Evolutionary conservation across 2,329 filamentous ascomycete genomes (phyloP).

Genomic region (Ascochyta koolunga): DNA sequence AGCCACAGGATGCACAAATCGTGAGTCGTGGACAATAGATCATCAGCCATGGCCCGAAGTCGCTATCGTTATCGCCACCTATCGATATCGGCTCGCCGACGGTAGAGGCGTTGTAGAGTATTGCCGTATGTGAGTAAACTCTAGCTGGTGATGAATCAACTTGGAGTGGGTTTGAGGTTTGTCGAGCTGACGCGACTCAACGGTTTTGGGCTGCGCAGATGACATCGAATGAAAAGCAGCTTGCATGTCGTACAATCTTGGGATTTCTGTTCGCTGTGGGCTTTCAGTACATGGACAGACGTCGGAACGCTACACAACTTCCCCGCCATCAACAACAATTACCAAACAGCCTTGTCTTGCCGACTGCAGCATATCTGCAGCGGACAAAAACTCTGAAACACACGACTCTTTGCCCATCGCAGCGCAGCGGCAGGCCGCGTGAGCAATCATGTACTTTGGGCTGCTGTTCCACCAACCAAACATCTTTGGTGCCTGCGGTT

Average conservation of each 20-base stretch:
- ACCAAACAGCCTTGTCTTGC: conserved; percentile 17
- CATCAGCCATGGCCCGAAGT: not conserved
- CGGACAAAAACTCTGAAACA: conserved; percentile 32
- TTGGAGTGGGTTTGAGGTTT: not conserved
- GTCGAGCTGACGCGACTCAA: conserved; percentile 1
- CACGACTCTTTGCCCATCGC: conserved; percentile 12
- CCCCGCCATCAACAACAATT: conserved; percentile 16
- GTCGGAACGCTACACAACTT: conserved; percentile 8
- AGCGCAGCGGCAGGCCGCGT: conserved; percentile 18
- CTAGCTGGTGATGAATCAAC: not conserved
- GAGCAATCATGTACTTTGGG: conserved; percentile 19
- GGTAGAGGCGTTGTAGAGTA: conserved; percentile 13
- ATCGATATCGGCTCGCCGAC: conserved; percentile 22
- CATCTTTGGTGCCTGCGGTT: conserved; percentile 2
- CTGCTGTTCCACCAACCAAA: conserved; percentile 30
- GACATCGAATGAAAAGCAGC: conserved; percentile 11
- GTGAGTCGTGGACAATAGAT: not conserved
- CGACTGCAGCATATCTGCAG: conserved; percentile 23
- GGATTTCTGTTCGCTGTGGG: too few relatives aligned
- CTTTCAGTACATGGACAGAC: conserved; percentile 11
- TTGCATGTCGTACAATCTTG: conserved; percentile 7
- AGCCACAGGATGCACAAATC: conserved; percentile 37
- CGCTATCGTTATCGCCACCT: conserved; percentile 9
- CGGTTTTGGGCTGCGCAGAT: conserved; percentile 1
- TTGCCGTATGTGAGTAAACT: not conserved